phyloP scores from a whole-genome alignment of 495 filamentous ascomycete species.

The Darksidea phi region DNA sequence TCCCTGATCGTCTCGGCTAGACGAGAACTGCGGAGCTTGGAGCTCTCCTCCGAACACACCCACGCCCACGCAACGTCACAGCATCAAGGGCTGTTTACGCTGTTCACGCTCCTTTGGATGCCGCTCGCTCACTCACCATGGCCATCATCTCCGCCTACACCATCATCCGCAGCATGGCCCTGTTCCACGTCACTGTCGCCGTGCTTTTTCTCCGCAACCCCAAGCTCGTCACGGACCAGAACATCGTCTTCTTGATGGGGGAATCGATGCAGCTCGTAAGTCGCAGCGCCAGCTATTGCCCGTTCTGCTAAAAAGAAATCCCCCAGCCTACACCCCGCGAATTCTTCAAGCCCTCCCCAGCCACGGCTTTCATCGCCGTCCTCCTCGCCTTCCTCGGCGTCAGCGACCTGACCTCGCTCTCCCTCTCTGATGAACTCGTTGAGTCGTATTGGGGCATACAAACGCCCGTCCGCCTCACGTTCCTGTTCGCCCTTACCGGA shows the following conservation, averaged over 20 bases:
- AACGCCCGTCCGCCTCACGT: constrained; percentile 55
- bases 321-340: constrained; percentile 46
- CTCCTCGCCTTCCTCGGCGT: constrained; percentile 66
- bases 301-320: constrained; percentile 1
- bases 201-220: constrained; percentile 80
- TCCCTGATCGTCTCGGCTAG: too few relatives aligned
- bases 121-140: constrained; percentile 52
- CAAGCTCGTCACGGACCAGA: constrained; percentile 67
- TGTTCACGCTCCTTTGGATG: too few relatives aligned
- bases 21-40: too few relatives aligned
- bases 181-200: constrained; percentile 78
- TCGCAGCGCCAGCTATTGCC: too few relatives aligned
- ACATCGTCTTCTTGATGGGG: constrained; percentile 77
- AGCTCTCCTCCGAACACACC: too few relatives aligned
- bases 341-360: constrained; percentile 62
- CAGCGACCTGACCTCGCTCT: constrained; percentile 70
- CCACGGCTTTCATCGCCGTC: constrained; percentile 69
- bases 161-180: constrained; percentile 72
- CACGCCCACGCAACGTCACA: too few relatives aligned
- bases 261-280: constrained; percentile 77
- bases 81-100: too few relatives aligned
- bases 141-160: constrained; percentile 72
- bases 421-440: constrained; percentile 67
- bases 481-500: constrained; percentile 64
- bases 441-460: constrained; percentile 68